Evolutionary conservation across 2,329 filamentous ascomycete species (phyloP).

Genomic region (Aspergillus phoenicis): DNA sequence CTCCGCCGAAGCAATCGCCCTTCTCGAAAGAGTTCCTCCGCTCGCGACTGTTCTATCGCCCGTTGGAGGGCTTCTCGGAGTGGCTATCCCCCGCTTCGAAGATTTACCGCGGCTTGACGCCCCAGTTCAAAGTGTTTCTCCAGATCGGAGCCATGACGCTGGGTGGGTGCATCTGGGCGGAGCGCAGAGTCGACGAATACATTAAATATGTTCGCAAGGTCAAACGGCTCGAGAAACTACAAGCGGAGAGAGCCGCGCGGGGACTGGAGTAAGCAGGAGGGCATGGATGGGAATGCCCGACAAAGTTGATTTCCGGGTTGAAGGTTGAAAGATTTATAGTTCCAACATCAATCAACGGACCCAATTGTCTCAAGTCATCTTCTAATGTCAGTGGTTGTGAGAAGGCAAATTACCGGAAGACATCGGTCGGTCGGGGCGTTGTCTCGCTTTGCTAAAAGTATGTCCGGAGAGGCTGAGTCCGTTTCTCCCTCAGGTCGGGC

Average conservation of each 20-base stretch:
- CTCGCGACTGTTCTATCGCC: conserved; percentile 40
- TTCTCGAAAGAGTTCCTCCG: conserved; percentile 36
- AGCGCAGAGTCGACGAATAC: conserved; percentile 50
- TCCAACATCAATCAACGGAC: neutral
- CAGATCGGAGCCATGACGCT: conserved; percentile 52
- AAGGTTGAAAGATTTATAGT: neutral
- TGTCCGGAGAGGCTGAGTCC: neutral
- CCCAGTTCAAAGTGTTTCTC: conserved; percentile 54
- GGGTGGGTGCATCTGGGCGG: conserved; percentile 53
- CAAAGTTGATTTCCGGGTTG: neutral
- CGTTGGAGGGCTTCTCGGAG: conserved; percentile 52
- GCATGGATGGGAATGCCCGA: neutral
- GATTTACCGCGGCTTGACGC: conserved; percentile 51
- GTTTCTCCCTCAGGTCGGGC: neutral
- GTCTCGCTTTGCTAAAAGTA: too few relatives aligned
- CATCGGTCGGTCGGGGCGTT: too few relatives aligned
- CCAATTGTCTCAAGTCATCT: neutral
- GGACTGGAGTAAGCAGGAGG: conserved; percentile 15
- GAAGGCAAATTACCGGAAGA: too few relatives aligned
- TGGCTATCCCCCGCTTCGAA: conserved; percentile 48
- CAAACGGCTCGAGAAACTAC: conserved; percentile 45
- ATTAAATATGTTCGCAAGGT: conserved; percentile 45
- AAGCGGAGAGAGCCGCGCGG: conserved; percentile 31
- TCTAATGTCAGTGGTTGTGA: too few relatives aligned
- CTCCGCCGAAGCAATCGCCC: conserved; percentile 20